These are phyloP conservation scores for Centella asiatica DNA, from an alignment of 129 eudicot genomes.

Conservation along the genomic window DNA sequence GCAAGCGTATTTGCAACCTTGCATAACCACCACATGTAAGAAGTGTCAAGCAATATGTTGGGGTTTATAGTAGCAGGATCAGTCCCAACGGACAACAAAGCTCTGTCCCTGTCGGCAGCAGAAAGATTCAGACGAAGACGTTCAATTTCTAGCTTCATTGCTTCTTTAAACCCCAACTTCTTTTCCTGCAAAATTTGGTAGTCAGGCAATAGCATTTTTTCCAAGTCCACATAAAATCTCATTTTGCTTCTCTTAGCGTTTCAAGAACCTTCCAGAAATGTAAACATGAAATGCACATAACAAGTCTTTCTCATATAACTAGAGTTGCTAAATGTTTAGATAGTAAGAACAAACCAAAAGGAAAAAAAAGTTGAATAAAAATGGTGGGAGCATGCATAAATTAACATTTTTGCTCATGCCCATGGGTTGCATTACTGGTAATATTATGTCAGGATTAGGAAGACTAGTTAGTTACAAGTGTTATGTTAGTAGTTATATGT, in stretches of 20 bases:
- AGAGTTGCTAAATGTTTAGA: too few species aligned
- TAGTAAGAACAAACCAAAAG: too few species aligned
- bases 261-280: background rate
- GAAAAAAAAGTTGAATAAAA: too few species aligned
- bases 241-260: background rate
- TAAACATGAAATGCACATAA: background rate
- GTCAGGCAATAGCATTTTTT: slow-evolving; percentile 1
- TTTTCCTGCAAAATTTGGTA: slow-evolving; percentile 46
- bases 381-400: too few species aligned
- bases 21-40: slow-evolving; percentile 55
- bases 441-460: too few species aligned
- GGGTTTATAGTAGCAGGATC: slow-evolving; percentile 98
- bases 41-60: slow-evolving; percentile 56
- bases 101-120: slow-evolving; percentile 95
- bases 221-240: background rate
- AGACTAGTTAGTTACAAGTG: too few species aligned
- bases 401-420: too few species aligned
- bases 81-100: slow-evolving; percentile 73
- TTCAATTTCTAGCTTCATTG: slow-evolving; percentile 94
- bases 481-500: too few species aligned
- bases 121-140: slow-evolving; percentile 74
- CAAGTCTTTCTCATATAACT: too few species aligned
- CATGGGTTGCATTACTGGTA: too few species aligned
- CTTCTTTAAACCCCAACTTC: slow-evolving; percentile 60
- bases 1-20: slow-evolving; percentile 73